Conservation (phyloP, 1,284 basidiomycete species). For the Pseudozyma pruni region DNA sequence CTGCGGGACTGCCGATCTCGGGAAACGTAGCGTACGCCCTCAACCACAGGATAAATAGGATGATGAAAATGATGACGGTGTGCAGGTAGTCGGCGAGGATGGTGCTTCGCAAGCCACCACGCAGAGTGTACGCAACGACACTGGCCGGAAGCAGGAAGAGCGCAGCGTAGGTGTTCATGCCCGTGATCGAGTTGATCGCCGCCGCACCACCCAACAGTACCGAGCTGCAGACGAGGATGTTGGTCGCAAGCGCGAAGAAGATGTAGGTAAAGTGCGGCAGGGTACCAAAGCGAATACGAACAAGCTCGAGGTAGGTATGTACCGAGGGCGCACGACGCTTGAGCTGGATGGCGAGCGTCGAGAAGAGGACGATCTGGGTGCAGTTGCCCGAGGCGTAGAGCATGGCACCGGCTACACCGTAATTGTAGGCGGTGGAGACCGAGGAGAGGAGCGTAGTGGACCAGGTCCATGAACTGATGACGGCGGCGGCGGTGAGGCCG, state of each 20-base stretch:
- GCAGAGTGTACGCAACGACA: constrained; percentile 60
- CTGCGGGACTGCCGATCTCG: constrained; percentile 48
- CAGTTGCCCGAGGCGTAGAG: constrained; percentile 60
- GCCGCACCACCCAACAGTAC: constrained; percentile 56
- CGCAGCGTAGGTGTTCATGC: constrained; percentile 54
- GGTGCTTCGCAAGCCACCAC: constrained; percentile 52
- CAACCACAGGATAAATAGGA: constrained; percentile 57
- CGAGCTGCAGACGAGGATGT: constrained; percentile 58
- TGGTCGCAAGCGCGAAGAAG: constrained; percentile 61
- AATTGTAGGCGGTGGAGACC: constrained; percentile 58
- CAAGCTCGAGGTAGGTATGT: constrained; percentile 60
- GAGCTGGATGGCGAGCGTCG: constrained; percentile 58
- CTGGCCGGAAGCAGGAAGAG: constrained; percentile 52
- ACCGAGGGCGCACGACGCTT: constrained; percentile 56
- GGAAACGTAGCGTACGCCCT: constrained; percentile 53
- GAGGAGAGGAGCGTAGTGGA: constrained; percentile 58
- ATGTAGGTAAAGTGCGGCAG: constrained; percentile 56
- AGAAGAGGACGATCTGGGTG: constrained; percentile 59
- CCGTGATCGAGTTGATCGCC: constrained; percentile 58
- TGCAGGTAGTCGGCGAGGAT: constrained; percentile 61
- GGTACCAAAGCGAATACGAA: constrained; percentile 52
- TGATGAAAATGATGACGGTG: constrained; percentile 61
- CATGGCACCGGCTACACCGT: constrained; percentile 59
- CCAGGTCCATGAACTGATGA: constrained; percentile 61
- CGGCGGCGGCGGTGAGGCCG: constrained; percentile 59